Base-by-base conservation (phyloP, 2,329 filamentous ascomycete species). In the Zymoseptoria passerinii region DNA sequence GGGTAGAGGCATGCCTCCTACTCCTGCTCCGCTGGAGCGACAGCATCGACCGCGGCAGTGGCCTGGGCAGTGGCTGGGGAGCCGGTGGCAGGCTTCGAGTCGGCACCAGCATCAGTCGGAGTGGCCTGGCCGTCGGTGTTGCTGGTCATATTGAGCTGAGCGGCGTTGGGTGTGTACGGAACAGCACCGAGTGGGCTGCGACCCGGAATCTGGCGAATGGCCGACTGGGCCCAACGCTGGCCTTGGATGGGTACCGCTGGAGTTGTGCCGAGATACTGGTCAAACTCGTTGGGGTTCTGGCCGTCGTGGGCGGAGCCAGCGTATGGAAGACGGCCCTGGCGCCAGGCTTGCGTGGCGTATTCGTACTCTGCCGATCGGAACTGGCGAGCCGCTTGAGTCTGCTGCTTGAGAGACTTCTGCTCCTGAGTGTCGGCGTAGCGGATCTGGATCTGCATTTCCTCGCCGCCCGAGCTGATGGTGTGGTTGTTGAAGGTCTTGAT, bases 361-460 rank as follows among this genome's bases (percentile, higher is more conserved):
- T 72, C 77, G 76, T 97, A 97, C 78, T 97, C 94, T 58, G 94
- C 94, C 59, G 92, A 94, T 60, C 94, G 90, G 77, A 96, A 97
- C 70, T 95, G 90, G 61, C 94, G 91, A 58, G 92, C 90, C 72
- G 96, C 91, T 29, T 94, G 91, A 49, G 92, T 97, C 72, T 96
- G 88, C 64, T 94, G 88, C 81, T 99, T 99, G 66, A 99, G 81
- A 71, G 94, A 85, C 79, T 99, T 99, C 75, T 99, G 94, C 62
- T 92, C 89, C 57, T 94, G 90, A 44, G 94, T 99, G 71, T 99
- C 94, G 63, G 95, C 92, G 73, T 95, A 99, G 65, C 94, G 92
- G 66, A 99, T 91, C 76, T 96, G 92, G 63, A 92, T 86, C 64
- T 94, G 83, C 28, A 87, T 85, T 68, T 95, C 90, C 48, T 89